Base-by-base conservation (phyloP, 2,329 filamentous ascomycete species). In the Paracoccidioides lutzii region DNA sequence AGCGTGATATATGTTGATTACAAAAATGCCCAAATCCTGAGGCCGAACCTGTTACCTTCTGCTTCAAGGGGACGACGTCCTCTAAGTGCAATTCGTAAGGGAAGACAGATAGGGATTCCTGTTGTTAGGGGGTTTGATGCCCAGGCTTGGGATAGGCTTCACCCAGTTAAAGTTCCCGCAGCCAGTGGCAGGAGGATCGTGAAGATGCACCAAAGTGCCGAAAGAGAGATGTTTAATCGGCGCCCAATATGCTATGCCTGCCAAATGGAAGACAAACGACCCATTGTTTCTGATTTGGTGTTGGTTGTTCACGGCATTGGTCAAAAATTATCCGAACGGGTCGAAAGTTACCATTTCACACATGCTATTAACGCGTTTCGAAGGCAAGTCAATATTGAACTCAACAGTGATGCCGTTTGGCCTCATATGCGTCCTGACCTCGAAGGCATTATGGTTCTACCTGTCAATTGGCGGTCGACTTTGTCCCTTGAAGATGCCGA, bases 311-410 rank as follows among this genome's bases (percentile, higher is more conserved):
- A 98, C 65, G 93, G 93, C 1, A 97, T 98, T 60, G 93, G 93
- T 0, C 93, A 98, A 69, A 97, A 98, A 68, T 79, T 97, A 52
- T 94, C 90, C 0, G 90, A 98, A 67, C 80, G 90, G 10, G 88
- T 97, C 58, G 91, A 97, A 69, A 95, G 89, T 63, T 98, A 90
- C 64, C 89, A 97, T 69, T 98, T 98, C 64, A 98, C 93, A 0
- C 91, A 97, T 68, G 88, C 90, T 4, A 91, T 97, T 67, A 97
- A 95, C 65, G 81, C 84, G 0, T 93, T 98, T 62, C 83, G 93
- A 10, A 81, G 90, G 57, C 83, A 88, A 22, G 81, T 97, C 56
- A 95, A 95, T 61, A 76, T 90, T 52, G 90, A 98, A 66, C 78
- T 95, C 42, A 81, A 81, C 35, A 87, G 79, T 38, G 81, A 86